phyloP scores from a whole-genome alignment of 2,329 filamentous ascomycete genomes.

The Fusarium buharicum region DNA sequence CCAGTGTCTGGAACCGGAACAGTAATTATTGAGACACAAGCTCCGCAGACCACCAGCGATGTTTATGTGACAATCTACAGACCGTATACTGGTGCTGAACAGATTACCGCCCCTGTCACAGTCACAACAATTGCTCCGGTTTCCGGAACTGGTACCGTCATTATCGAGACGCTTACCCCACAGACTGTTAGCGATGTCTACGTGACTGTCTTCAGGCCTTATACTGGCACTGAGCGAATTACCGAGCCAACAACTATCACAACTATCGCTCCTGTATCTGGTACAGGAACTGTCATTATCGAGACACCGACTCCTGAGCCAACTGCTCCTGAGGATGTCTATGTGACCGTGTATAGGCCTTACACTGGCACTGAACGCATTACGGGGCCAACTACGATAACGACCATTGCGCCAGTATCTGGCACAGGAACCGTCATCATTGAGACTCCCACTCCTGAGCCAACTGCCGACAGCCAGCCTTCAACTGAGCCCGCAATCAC shows the following conservation, averaged over 20 bases:
- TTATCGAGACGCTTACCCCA: too few species aligned
- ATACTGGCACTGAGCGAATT: slow-evolving; percentile 2
- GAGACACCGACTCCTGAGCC: slow-evolving; percentile 9
- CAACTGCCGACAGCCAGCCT: background rate
- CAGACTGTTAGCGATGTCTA: background rate
- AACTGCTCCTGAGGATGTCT: slow-evolving; percentile 3
- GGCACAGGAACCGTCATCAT: slow-evolving; percentile 31
- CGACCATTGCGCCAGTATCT: slow-evolving; percentile 20
- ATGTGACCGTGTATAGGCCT: slow-evolving; percentile 23
- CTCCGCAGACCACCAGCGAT: slow-evolving; percentile 4
- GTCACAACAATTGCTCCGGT: slow-evolving; percentile 17
- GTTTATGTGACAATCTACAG: slow-evolving; percentile 15
- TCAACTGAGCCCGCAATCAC: background rate
- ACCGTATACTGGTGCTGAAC: slow-evolving; percentile 10
- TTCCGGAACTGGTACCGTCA: slow-evolving; percentile 8
- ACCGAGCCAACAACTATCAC: slow-evolving; percentile 10
- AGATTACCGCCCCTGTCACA: slow-evolving; percentile 11
- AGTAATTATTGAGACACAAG: slow-evolving; percentile 26
- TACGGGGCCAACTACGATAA: slow-evolving; percentile 17
- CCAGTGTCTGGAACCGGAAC: slow-evolving; percentile 30
- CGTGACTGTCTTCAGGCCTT: slow-evolving; percentile 7
- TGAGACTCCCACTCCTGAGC: slow-evolving; percentile 20
- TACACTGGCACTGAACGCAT: slow-evolving; percentile 20
- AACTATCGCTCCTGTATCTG: slow-evolving; percentile 1
- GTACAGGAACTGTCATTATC: slow-evolving; percentile 18